phyloP scores from a whole-genome alignment of 1,284 basidiomycete genomes.

The Malassezia yamatoensis region DNA sequence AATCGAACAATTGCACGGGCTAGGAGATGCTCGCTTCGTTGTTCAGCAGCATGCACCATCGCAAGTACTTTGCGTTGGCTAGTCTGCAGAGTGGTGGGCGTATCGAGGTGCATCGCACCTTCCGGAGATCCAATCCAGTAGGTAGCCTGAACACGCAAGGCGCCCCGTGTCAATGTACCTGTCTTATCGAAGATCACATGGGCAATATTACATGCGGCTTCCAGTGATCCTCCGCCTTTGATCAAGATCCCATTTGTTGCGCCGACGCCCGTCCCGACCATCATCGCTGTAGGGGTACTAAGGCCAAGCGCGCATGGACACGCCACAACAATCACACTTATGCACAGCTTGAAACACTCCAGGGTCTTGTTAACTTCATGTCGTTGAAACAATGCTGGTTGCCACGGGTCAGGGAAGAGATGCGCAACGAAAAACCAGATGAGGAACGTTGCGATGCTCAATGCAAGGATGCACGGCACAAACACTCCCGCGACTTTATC shows the following conservation, averaged over 20 bases:
- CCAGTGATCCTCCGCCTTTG: constrained; percentile 88
- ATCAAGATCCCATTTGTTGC: constrained; percentile 95
- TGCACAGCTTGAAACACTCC: constrained; percentile 91
- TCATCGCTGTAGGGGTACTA: constrained; percentile 93
- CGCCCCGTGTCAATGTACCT: constrained; percentile 82
- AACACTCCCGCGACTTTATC: constrained; percentile 90
- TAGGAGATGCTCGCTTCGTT: constrained; percentile 86
- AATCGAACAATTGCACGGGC: constrained; percentile 79
- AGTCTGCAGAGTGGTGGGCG: constrained; percentile 44
- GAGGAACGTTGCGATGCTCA: constrained; percentile 71
- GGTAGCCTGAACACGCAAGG: constrained; percentile 2
- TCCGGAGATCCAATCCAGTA: background rate
- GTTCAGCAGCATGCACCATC: constrained; percentile 73
- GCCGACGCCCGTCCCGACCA: constrained; percentile 97
- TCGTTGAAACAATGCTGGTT: constrained; percentile 73
- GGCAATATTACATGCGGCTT: constrained; percentile 73
- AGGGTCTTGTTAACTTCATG: constrained; percentile 77
- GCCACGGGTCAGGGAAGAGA: constrained; percentile 51
- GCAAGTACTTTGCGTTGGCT: background rate
- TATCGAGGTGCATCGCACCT: background rate
- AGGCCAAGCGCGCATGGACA: constrained; percentile 95
- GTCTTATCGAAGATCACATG: constrained; percentile 91
- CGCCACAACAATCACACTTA: constrained; percentile 93
- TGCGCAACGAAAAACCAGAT: constrained; percentile 71
- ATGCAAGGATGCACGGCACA: constrained; percentile 77